Conservation (phyloP, 2,329 filamentous ascomycete genomes). For the Penicillium sp. region DNA sequence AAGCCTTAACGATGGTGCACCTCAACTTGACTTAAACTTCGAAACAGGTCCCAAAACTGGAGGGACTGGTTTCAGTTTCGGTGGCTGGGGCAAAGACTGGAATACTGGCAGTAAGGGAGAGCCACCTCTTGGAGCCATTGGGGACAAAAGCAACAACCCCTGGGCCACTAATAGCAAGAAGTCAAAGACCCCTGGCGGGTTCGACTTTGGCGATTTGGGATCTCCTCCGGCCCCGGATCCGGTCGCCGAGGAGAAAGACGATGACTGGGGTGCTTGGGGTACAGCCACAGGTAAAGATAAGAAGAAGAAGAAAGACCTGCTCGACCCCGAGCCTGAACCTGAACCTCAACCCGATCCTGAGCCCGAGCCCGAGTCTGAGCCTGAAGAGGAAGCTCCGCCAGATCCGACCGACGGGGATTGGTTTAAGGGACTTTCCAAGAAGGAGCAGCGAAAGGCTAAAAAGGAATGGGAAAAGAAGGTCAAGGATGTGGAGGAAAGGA, state of each 20-base stretch:
- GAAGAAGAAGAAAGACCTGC: constrained; percentile 34
- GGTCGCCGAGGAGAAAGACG: constrained; percentile 27
- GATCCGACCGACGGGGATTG: constrained; percentile 38
- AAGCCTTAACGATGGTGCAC: constrained; percentile 65
- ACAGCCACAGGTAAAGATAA: constrained; percentile 33
- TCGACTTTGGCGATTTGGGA: constrained; percentile 51
- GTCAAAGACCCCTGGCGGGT: constrained; percentile 40
- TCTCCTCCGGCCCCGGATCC: constrained; percentile 42
- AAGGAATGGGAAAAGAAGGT: constrained; percentile 34
- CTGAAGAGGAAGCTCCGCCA: constrained; percentile 27
- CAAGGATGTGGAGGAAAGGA: constrained; percentile 18
- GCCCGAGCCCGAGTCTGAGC: constrained; percentile 18
- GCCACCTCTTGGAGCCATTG: constrained; percentile 50
- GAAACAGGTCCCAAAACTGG: constrained; percentile 51
- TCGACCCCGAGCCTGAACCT: constrained; percentile 32
- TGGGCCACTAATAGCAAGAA: constrained; percentile 46
- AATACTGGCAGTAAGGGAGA: constrained; percentile 41
- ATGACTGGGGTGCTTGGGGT: constrained; percentile 31
- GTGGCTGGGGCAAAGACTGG: constrained; percentile 66
- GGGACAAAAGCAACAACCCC: constrained; percentile 43
- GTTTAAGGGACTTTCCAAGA: constrained; percentile 32
- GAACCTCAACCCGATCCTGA: constrained; percentile 27
- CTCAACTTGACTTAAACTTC: constrained; percentile 62
- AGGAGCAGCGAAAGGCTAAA: constrained; percentile 37
- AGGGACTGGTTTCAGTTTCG: constrained; percentile 50